Conservation (phyloP, 164 flowering plant genomes). For the Santalum album region DNA sequence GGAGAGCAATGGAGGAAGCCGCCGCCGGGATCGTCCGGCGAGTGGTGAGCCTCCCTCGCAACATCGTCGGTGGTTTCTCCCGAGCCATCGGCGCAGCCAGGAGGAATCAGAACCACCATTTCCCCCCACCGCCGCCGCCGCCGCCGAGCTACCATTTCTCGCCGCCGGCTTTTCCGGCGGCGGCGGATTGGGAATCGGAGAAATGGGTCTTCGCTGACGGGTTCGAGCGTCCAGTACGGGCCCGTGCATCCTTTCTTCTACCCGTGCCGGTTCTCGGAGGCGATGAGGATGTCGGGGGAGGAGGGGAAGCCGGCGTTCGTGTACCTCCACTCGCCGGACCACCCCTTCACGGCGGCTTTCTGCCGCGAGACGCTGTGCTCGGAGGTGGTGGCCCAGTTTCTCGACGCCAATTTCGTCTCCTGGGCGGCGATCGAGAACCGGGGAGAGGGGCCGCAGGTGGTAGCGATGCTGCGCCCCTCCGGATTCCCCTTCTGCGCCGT, state of each 20-base stretch:
- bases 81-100: constrained; percentile 37
- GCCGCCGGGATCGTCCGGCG: constrained; percentile 34
- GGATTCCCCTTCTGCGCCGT: constrained; percentile 64
- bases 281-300: constrained; percentile 43
- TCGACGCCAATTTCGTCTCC: constrained; percentile 63
- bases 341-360: constrained; percentile 53
- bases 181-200: constrained; percentile 12
- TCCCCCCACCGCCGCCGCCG: constrained; percentile 20
- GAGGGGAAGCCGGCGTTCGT: constrained; percentile 57
- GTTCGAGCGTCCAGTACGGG: constrained; percentile 58
- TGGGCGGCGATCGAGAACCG: constrained; percentile 54
- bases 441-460: constrained; percentile 59
- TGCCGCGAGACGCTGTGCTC: constrained; percentile 52
- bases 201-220: constrained; percentile 40
- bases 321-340: constrained; percentile 63
- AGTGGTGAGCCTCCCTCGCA: constrained; percentile 51
- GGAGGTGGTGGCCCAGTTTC: constrained; percentile 57
- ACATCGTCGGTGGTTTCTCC: constrained; percentile 47
- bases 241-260: constrained; percentile 53
- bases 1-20: constrained; percentile 19
- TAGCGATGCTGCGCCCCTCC: constrained; percentile 24
- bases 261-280: constrained; percentile 44
- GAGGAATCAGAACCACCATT: constrained; percentile 17
- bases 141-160: too few species aligned
- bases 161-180: constrained; percentile 1